Evolutionary conservation across 179 eudicot genomes (phyloP), one percentile per base, ranked within the genome.

Genomic region (Spinacia oleracea): DNA sequence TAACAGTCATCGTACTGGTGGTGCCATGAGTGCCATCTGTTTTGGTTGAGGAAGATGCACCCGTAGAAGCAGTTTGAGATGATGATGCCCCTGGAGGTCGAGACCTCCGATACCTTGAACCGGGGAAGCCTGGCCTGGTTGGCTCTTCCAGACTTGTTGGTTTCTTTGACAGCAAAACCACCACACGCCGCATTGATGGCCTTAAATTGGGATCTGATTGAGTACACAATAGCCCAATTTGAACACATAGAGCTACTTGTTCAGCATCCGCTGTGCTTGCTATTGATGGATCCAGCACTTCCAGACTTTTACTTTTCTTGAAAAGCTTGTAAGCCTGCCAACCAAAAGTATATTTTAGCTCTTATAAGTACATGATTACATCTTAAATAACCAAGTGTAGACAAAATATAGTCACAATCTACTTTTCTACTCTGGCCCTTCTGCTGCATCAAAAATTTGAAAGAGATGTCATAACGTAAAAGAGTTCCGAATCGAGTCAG

Each of bases 111-210:
- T 87, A 82, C 35, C 90, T 80, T 40, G 86, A 45, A 43, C 89
- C 90, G 3, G 89, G 88, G 40, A 76, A 84, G 53, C 93, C 93
- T 15, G 97, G 97, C 59, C 83, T 81, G 1, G 78, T 85, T 11
- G 97, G 97, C 66, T 89, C 91, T 58, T 90, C 89, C 11, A 89
- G 85, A 72, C 42, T 65, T 64, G 87, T 85, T 10, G 89, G 87
- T 76, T 83, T 92, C 87, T 85, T 93, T 1, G 97, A 90, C 7
- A 93, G 85, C 77, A 91, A 77, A 4, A 87, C 80, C 65, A 82
- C 87, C 20, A 94, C 95, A 9, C 91, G 91, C 5, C 85, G 85
- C 98, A 94, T 93, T 45, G 86, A 76, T 45, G 98, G 98, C 27
- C 98, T 85, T 67, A 82, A 53, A 15, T 76, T 79, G 4, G 98